Conservation (phyloP, 352 stramenopile species). For the Pythium periplocum region DNA sequence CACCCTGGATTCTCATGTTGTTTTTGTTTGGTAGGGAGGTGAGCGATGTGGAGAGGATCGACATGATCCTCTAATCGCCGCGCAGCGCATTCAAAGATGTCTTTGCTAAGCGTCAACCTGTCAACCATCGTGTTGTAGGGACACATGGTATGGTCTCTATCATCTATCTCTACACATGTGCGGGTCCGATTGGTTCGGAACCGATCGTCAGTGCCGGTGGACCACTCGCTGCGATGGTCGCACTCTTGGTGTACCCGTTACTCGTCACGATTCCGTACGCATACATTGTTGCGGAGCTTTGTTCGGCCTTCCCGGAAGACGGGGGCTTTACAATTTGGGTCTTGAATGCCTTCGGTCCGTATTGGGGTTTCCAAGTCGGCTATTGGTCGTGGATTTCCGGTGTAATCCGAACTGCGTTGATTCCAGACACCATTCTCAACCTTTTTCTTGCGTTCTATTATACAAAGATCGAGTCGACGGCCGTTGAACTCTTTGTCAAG, state of each 20-base stretch:
- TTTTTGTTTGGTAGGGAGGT: no score
- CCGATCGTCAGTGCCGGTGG: slow-evolving; percentile 43
- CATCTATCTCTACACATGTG: slow-evolving; percentile 45
- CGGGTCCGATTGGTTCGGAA: slow-evolving; percentile 47
- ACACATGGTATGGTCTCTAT: slow-evolving; percentile 38
- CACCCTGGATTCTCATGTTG: no score
- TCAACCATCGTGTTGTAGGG: slow-evolving; percentile 29
- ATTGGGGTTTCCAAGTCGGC: slow-evolving; percentile 75
- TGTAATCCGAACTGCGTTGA: slow-evolving; percentile 50
- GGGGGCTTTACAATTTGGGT: slow-evolving; percentile 70
- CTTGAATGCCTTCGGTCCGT: slow-evolving; percentile 59
- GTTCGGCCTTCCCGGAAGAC: slow-evolving; percentile 68
- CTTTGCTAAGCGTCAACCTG: neutral
- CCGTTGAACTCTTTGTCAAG: slow-evolving; percentile 18
- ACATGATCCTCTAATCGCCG: slow-evolving; percentile 19
- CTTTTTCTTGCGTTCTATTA: slow-evolving; percentile 2
- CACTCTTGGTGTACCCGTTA: slow-evolving; percentile 52
- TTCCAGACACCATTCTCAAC: slow-evolving; percentile 28
- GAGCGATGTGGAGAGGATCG: slow-evolving; percentile 8
- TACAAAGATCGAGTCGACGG: slow-evolving; percentile 5
- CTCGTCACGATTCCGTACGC: slow-evolving; percentile 57
- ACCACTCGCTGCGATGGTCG: slow-evolving; percentile 48
- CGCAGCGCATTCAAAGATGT: no score
- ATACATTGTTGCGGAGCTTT: slow-evolving; percentile 59
- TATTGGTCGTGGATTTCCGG: slow-evolving; percentile 81